These are phyloP conservation scores for Populus hybrid DNA, from an alignment of 441 rosid genomes.

Conservation along the genomic window DNA sequence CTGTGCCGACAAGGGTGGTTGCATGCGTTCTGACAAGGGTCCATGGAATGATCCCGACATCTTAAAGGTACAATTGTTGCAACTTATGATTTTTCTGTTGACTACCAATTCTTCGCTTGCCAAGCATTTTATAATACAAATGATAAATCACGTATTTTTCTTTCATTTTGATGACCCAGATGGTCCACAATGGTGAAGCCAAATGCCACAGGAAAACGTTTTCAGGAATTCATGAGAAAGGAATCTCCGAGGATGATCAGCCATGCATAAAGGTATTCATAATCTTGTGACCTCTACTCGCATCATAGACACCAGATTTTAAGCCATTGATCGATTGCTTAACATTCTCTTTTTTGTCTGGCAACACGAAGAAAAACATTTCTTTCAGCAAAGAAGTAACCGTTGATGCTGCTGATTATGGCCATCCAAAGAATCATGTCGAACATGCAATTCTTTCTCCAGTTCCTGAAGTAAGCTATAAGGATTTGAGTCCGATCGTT, in stretches of 20 bases:
- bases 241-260: constrained; percentile 43
- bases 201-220: constrained; percentile 44
- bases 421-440: background rate
- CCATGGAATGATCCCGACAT: constrained; percentile 83
- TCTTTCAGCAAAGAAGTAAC: constrained; percentile 23
- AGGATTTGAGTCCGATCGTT: background rate
- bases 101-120: background rate
- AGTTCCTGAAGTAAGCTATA: constrained; percentile 33
- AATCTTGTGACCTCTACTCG: background rate
- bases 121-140: background rate
- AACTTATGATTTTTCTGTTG: background rate
- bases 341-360: background rate
- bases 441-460: constrained; percentile 24
- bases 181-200: constrained; percentile 72
- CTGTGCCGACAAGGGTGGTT: constrained; percentile 82
- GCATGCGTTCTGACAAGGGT: constrained; percentile 84
- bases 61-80: constrained; percentile 38
- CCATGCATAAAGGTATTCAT: constrained; percentile 30
- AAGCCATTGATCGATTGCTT: background rate
- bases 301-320: background rate
- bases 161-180: constrained; percentile 29
- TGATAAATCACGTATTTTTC: background rate
- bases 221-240: constrained; percentile 57
- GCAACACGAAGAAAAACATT: constrained; percentile 30
- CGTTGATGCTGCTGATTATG: constrained; percentile 11